Conservation (phyloP, 306 rosid species). For the Prosopis cineraria region DNA sequence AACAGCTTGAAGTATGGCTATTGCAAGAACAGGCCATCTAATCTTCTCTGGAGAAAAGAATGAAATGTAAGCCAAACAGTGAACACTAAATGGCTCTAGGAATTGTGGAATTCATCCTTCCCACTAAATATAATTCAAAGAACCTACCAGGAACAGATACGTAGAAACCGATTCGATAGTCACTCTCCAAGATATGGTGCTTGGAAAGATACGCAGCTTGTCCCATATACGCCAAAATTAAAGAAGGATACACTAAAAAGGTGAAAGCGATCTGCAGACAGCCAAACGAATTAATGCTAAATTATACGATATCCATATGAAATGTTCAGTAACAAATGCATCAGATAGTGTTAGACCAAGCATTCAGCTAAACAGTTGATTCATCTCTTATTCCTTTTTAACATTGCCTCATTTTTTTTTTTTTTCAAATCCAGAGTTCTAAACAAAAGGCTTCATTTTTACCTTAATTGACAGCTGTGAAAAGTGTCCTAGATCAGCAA, state of each 20-base stretch:
- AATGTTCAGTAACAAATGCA: slow-evolving; percentile 2
- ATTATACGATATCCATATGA: not conserved
- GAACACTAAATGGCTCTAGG: not conserved
- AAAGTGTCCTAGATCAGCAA: slow-evolving; percentile 95
- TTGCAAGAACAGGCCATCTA: slow-evolving; percentile 92
- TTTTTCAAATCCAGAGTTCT: not conserved
- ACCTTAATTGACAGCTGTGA: slow-evolving; percentile 73
- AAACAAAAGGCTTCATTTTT: slow-evolving; percentile 28
- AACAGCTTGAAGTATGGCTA: slow-evolving; percentile 95
- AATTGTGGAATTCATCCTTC: not conserved
- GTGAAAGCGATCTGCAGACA: slow-evolving; percentile 96
- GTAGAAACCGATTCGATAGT: slow-evolving; percentile 82
- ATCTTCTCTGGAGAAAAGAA: slow-evolving; percentile 51
- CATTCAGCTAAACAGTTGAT: not conserved
- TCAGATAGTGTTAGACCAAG: not conserved
- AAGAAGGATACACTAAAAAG: slow-evolving; percentile 85
- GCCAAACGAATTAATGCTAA: slow-evolving; percentile 31
- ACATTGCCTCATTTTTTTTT: not conserved
- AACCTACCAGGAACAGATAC: slow-evolving; percentile 92
- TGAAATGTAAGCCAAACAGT: slow-evolving; percentile 29
- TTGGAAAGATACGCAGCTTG: slow-evolving; percentile 97
- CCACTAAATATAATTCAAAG: slow-evolving; percentile 15
- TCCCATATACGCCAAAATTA: slow-evolving; percentile 94
- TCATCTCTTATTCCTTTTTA: not conserved
- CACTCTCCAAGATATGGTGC: slow-evolving; percentile 64